Base-by-base conservation (phyloP, 2,329 filamentous ascomycete species). In the Aureobasidium leucospermi region DNA sequence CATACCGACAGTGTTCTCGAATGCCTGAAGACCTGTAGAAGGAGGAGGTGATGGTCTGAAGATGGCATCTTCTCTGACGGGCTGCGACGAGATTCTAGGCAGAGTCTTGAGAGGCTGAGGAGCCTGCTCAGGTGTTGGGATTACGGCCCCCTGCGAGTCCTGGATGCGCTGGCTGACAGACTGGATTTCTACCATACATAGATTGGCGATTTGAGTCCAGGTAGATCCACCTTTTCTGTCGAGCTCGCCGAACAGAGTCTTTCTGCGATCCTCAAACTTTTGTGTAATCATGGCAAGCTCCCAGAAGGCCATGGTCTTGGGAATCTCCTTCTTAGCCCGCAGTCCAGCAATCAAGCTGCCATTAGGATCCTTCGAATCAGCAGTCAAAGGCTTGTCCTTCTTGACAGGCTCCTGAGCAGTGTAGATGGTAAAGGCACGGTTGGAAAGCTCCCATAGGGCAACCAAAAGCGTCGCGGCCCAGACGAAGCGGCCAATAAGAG, bases 231-330 rank as follows among this genome's bases (percentile, higher is more conserved):
- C 88, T 42, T 52, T 84, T 62, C 91, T 87, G 65, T 96, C 90
- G 62, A 96, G 89, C 66, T 97, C 93, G 60, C 86, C 84, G 73
- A 89, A 96, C 59, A 97, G 90, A 19, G 85, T 83, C 71, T 87
- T 89, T 56, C 93, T 84, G 36, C 91, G 85, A n/a, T 84, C 80
- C 15, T 86, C 80, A 63, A 88, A 92, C 58, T 84, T 81, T 60
- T 87, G 82, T 39, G 89, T 86, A 65, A 96, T 96, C 59, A 89
- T 80, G 32, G 85, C 84, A 31, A 96, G 78, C 69, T 97, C 93
- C 92, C 92, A 96, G 73, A 96, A 88, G 15, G 93, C 92, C 71
- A 95, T 96, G 0, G 85, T 82, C 81, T 89, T 86, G 62, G 89
- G 85, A 9, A 89, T 79, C 8, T 89, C 79, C 71, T 93, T 94